These are phyloP conservation scores for Aspergillus ustus DNA, from an alignment of 2,329 filamentous ascomycete species.

Conservation along the genomic window DNA sequence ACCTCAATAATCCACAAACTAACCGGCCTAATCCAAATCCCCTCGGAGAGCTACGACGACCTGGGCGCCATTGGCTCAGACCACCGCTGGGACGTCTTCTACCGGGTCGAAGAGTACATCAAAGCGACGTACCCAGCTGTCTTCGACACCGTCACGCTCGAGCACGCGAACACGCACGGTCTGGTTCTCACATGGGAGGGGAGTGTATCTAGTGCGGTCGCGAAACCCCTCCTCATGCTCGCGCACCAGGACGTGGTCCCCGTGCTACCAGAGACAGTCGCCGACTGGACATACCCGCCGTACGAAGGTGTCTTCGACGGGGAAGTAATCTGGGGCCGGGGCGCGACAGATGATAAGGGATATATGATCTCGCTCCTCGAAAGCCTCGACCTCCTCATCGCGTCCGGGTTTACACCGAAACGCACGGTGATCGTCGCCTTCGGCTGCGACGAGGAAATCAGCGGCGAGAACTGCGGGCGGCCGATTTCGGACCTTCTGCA, in stretches of 20 bases:
- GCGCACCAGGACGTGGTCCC: slow-evolving; percentile 70
- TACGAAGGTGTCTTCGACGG: slow-evolving; percentile 44
- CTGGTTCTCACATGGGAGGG: slow-evolving; percentile 51
- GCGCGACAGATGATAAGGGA: not conserved
- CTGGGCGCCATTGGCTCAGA: slow-evolving; percentile 60
- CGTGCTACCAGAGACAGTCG: slow-evolving; percentile 47
- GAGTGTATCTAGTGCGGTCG: slow-evolving; percentile 15
- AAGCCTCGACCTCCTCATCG: not conserved
- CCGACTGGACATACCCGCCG: slow-evolving; percentile 64
- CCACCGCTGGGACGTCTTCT: not conserved
- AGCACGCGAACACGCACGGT: not conserved
- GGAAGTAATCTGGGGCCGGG: not conserved
- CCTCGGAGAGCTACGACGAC: slow-evolving; percentile 59
- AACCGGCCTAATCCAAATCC: slow-evolving; percentile 50
- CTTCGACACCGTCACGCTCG: not conserved
- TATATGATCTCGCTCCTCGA: not conserved
- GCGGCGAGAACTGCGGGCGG: slow-evolving; percentile 41
- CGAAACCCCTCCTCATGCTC: slow-evolving; percentile 62
- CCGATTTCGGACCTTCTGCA: slow-evolving; percentile 42
- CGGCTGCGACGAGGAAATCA: slow-evolving; percentile 68
- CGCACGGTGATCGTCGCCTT: slow-evolving; percentile 64
- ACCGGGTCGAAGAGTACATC: not conserved
- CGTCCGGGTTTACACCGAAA: slow-evolving; percentile 51
- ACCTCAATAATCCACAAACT: slow-evolving; percentile 23
- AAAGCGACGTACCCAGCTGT: not conserved